A percentile compares a stretch with the other conserved stretches of the same genome.
Conservation (phyloP, 352 stramenopile genomes). For the Globisporangium cystogenes region DNA sequence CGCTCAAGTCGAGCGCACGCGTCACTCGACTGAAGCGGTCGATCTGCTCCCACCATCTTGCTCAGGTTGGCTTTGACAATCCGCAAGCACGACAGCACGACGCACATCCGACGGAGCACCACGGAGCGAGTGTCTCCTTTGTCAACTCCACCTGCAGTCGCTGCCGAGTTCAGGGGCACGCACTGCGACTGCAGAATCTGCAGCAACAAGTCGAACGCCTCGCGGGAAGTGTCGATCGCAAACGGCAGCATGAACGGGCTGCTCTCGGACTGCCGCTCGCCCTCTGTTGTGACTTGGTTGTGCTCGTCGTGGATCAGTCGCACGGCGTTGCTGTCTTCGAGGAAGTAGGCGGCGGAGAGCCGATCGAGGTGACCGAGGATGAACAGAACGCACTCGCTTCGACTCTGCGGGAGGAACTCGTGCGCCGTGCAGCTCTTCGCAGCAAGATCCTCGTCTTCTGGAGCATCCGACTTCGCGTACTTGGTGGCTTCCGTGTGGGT, state of each 20-base stretch:
- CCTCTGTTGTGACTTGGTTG: not conserved
- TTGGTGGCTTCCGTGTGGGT: not conserved
- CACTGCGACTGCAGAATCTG: conserved; percentile 18
- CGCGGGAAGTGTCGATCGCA: conserved; percentile 28
- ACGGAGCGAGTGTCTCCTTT: not conserved
- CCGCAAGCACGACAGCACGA: conserved; percentile 31
- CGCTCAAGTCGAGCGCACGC: not conserved
- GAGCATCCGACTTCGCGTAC: not conserved
- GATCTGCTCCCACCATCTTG: conserved; percentile 7
- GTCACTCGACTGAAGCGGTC: not conserved
- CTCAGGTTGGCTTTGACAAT: conserved; percentile 45
- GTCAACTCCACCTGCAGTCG: not conserved
- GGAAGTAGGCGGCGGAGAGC: conserved; percentile 23
- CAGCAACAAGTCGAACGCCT: conserved; percentile 21
- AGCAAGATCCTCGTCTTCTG: not conserved
- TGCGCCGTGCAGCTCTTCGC: not conserved
- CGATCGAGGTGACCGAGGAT: conserved; percentile 44
- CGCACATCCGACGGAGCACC: conserved; percentile 13
- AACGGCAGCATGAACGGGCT: conserved; percentile 24
- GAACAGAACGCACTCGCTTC: conserved; percentile 21
- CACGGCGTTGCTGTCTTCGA: conserved; percentile 7
- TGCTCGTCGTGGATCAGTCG: not conserved
- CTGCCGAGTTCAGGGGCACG: not conserved
- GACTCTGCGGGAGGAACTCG: conserved; percentile 6
- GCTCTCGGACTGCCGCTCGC: not conserved